These are phyloP conservation scores for Nitzschia sp. DNA, from an alignment of 108 stramenopile genomes.

Conservation along the genomic window DNA sequence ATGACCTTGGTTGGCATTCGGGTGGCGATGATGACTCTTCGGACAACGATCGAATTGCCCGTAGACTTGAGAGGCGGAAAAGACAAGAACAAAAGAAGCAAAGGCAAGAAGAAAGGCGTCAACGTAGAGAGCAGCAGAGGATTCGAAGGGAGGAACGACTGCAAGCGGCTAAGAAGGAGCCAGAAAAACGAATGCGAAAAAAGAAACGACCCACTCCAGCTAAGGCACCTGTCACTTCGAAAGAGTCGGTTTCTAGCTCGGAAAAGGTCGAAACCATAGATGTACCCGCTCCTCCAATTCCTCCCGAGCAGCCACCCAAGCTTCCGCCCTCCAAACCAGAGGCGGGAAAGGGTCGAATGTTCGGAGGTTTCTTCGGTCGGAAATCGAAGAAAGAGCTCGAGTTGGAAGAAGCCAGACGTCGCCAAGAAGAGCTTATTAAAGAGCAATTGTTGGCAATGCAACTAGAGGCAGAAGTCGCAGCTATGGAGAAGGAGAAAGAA, in stretches of 20 bases:
- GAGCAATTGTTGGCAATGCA: slow-evolving; percentile 33
- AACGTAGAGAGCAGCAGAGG: no score
- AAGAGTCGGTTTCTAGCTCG: background rate
- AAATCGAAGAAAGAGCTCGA: slow-evolving; percentile 24
- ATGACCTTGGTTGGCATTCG: background rate
- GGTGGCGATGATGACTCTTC: background rate
- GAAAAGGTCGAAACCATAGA: background rate
- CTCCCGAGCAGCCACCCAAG: background rate
- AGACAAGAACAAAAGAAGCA: slow-evolving; percentile 5
- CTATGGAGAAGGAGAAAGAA: slow-evolving; percentile 34
- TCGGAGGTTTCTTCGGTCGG: slow-evolving; percentile 19
- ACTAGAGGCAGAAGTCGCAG: slow-evolving; percentile 23
- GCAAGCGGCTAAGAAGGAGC: slow-evolving; percentile 1
- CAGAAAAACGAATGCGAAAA: slow-evolving; percentile 13
- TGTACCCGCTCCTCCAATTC: background rate
- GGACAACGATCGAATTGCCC: background rate
- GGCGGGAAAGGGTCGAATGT: slow-evolving; percentile 8
- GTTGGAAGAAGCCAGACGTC: slow-evolving; percentile 23
- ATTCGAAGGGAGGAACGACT: no score
- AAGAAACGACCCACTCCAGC: slow-evolving; percentile 2
- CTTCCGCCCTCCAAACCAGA: background rate
- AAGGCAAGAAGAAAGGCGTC: background rate
- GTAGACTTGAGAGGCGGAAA: slow-evolving; percentile 5
- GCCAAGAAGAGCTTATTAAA: slow-evolving; percentile 39
- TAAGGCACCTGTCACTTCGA: background rate